Percentiles rank a stretch among this genome's conserved stretches.
Evolutionary conservation across 768 basidiomycete species (phyloP).

Genomic region (Lanmaoa pseudosensibilis): DNA sequence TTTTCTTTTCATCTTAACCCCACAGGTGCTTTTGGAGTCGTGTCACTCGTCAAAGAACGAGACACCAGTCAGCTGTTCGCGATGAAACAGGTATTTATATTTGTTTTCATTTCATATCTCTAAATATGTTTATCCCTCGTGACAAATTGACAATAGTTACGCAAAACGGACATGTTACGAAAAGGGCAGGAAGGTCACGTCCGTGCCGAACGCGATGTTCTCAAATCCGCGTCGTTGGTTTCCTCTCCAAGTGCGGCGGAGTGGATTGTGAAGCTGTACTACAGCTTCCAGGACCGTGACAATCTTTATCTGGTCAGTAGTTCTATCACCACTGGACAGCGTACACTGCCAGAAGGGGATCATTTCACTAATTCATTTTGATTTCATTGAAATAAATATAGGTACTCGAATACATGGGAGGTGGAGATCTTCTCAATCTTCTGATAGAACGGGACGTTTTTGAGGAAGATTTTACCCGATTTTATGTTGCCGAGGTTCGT

Average conservation of each 20-base stretch:
- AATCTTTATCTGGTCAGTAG: constrained; percentile 86
- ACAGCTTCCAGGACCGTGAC: constrained; percentile 95
- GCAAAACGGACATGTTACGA: constrained; percentile 90
- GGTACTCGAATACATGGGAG: constrained; percentile 95
- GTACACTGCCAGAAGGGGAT: constrained; percentile 25
- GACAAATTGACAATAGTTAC: constrained; percentile 49
- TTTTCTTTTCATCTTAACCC: constrained; percentile 30
- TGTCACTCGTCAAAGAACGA: constrained; percentile 85
- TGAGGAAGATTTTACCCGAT: constrained; percentile 86
- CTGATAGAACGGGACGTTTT: constrained; percentile 91
- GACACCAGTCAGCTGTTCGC: constrained; percentile 80
- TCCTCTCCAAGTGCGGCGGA: constrained; percentile 73
- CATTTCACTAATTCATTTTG: constrained; percentile 50
- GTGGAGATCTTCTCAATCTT: constrained; percentile 93
- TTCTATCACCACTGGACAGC: constrained; percentile 32
- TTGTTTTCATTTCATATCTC: constrained; percentile 28
- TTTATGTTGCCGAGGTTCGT: constrained; percentile 90
- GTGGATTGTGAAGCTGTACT: constrained; percentile 93
- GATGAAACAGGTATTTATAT: constrained; percentile 84
- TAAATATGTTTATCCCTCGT: constrained; percentile 27
- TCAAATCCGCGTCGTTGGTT: constrained; percentile 85
- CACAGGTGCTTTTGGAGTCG: constrained; percentile 92
- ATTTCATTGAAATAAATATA: constrained; percentile 52
- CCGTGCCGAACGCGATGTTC: constrained; percentile 90
- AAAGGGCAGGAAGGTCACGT: constrained; percentile 98